phyloP scores from a whole-genome alignment of 768 basidiomycete genomes.

The Rhizopogon roseolus region DNA sequence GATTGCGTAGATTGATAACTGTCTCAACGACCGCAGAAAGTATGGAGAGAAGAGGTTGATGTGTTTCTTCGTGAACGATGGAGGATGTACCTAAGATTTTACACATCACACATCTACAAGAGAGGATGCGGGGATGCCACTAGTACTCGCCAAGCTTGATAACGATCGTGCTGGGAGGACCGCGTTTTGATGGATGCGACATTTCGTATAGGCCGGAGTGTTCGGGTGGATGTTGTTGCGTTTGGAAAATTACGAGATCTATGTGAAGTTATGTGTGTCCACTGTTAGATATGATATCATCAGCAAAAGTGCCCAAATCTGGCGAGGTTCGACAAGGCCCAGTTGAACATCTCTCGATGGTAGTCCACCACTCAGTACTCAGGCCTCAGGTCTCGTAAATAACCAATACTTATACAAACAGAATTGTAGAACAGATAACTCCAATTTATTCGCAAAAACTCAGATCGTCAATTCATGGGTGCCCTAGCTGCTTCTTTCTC shows the following conservation, averaged over 20 bases:
- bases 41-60: conserved; percentile 86
- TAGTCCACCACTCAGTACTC: too few species aligned
- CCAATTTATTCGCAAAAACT: neutral
- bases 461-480: conserved; percentile 28
- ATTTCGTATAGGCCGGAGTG: conserved; percentile 4
- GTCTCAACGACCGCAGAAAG: conserved; percentile 92
- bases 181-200: conserved; percentile 18
- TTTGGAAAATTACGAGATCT: neutral
- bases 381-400: too few species aligned
- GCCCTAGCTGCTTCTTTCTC: conserved; percentile 72
- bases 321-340: too few species aligned
- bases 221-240: neutral
- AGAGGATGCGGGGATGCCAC: conserved; percentile 2
- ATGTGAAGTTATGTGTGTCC: neutral
- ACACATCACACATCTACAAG: conserved; percentile 8
- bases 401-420: too few species aligned
- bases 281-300: too few species aligned
- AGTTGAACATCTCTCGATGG: too few species aligned
- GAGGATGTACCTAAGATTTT: conserved; percentile 73
- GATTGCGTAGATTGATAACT: conserved; percentile 65
- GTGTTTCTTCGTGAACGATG: conserved; percentile 92
- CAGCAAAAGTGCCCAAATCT: too few species aligned
- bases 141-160: conserved; percentile 75
- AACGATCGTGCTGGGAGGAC: conserved; percentile 60
- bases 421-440: neutral